Conservation (phyloP, 78 protist genomes). For the Cavenderia fasciculata region DNA sequence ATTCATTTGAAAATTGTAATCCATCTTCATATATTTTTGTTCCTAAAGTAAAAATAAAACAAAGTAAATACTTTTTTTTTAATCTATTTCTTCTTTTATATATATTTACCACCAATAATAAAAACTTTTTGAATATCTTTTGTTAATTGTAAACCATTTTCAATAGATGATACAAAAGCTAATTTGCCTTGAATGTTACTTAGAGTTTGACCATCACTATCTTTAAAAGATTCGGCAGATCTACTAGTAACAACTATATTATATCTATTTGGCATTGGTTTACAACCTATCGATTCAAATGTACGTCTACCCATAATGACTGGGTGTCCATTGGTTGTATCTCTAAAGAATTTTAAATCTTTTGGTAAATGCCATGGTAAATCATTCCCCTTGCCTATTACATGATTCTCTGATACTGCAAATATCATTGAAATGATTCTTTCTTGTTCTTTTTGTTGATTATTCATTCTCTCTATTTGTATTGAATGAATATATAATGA, state of each 20-base stretch:
- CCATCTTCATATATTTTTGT: neutral
- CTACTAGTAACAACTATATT: conserved; percentile 10
- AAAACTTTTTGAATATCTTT: neutral
- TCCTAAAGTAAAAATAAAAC: neutral
- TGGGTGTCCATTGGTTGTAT: neutral
- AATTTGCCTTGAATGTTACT: neutral
- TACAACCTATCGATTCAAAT: neutral
- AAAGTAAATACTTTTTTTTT: neutral
- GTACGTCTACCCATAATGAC: conserved; percentile 20
- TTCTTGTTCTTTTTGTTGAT: neutral
- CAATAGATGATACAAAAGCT: neutral
- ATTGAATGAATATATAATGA: too few species aligned
- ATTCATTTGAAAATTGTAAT: neutral
- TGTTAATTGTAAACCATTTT: neutral
- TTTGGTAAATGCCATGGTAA: conserved; percentile 10
- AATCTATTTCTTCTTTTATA: neutral
- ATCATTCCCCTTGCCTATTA: conserved; percentile 1
- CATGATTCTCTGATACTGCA: neutral
- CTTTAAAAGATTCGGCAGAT: too few species aligned
- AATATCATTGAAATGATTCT: conserved; percentile 2
- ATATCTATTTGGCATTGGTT: neutral
- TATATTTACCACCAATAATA: conserved; percentile 1
- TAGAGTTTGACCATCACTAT: neutral
- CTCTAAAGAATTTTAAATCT: neutral
- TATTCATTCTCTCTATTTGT: too few species aligned